Base-by-base conservation (phyloP, 2,329 filamentous ascomycete species). In the Aspergillus bombycis region DNA sequence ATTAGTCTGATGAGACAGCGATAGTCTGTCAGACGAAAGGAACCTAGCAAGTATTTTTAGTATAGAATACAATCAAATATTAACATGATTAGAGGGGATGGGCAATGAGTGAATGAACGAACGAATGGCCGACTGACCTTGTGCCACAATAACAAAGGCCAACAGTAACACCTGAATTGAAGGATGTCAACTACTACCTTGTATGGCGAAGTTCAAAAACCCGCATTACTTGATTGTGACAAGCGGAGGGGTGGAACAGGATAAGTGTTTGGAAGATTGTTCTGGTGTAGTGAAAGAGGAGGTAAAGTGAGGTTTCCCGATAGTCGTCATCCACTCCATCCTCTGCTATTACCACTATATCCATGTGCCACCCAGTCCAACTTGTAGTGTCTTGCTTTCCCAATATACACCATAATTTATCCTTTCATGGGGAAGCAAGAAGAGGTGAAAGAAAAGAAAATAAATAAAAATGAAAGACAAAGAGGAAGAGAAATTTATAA, bases 91-190 rank as follows among this genome's bases (percentile, higher is more conserved):
- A n/a, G 11, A 36, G n/a, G 21, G 21, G 12, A 26, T 21, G 12
- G 34, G 32, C 2, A 19, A 10, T 26, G n/a, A 55, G 19, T 38
- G 32, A 55, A 38, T 55, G 32, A 41, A 30, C 7, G 52, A 41
- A 26, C 21, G 30, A 54, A 23, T 36, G 52, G n/a, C 19, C 11
- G 52, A 55, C 52, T 38, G 12, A 55, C 52, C 52, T 55, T 55
- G 52, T 55, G 32, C 52, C 52, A 55, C 52, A 55, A 55, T 55
- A 55, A 55, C 52, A 55, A 55, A 55, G 32, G 32, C 32, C 23
- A 55, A 26, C 32, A 55, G 52, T 55, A 55, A 55, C 52, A 55
- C 52, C 32, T 26, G 21, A 36, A 36, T 38, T n/a, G n/a, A 55
- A 55, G 4, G 26, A 26, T 23, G 11, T 48, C 21, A 48, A 26